Evolutionary conservation across 2,329 filamentous ascomycete genomes (phyloP).

Genomic region (Diaporthe amygdali): DNA sequence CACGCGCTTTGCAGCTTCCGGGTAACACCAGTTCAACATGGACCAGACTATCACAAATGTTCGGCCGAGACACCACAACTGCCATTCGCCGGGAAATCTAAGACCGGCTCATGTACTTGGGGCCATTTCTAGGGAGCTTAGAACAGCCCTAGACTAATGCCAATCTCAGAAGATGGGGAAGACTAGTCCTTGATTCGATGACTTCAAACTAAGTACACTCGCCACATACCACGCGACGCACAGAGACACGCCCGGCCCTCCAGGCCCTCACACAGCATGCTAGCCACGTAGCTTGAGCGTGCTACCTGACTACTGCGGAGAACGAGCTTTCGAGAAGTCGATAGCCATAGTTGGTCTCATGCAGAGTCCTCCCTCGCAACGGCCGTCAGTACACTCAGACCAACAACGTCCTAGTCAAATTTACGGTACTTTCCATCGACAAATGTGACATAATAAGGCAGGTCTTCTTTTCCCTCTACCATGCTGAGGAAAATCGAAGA

Average conservation of each 20-base stretch:
- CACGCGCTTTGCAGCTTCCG: not conserved
- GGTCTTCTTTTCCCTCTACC: constrained; percentile 13
- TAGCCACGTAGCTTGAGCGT: not conserved
- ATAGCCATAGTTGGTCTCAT: not conserved
- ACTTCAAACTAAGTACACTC: not conserved
- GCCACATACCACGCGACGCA: not conserved
- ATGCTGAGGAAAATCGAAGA: constrained; percentile 10
- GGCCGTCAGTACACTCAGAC: not conserved
- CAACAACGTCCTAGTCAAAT: not conserved
- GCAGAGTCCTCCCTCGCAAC: not conserved
- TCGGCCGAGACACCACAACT: not conserved
- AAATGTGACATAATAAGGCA: constrained; percentile 26
- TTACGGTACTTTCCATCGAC: constrained; percentile 21
- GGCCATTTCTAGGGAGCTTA: too few species aligned
- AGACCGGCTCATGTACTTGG: too few species aligned
- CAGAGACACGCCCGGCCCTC: not conserved
- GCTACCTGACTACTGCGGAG: too few species aligned
- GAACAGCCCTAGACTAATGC: too few species aligned
- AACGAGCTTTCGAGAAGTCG: not conserved
- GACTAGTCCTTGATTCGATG: not conserved
- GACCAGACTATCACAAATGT: not conserved
- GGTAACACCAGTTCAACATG: not conserved
- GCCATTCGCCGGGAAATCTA: not conserved
- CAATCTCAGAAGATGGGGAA: not conserved
- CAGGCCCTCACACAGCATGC: not conserved